Percentiles rank a stretch among this genome's conserved stretches.
Conservation (phyloP, 2,329 filamentous ascomycete genomes). For the Phoma herbarum region DNA sequence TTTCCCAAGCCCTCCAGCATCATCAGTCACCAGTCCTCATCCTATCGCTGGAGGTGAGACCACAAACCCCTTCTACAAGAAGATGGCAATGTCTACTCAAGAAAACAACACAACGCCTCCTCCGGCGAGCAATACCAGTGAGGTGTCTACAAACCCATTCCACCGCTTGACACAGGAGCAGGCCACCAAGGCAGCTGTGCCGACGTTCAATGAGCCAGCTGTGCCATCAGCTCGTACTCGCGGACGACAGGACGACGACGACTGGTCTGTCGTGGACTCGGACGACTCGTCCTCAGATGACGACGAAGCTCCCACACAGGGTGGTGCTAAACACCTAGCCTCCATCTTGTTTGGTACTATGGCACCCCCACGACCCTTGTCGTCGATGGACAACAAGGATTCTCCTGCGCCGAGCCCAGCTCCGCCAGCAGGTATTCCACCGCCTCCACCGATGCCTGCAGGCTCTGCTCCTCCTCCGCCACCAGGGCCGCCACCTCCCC, state of each 20-base stretch:
- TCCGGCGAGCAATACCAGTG: conserved; percentile 52
- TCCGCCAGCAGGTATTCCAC: conserved; percentile 55
- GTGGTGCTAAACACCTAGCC: conserved; percentile 89
- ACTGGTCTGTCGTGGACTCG: conserved; percentile 84
- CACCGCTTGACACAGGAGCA: conserved; percentile 79
- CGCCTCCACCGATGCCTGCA: conserved; percentile 62
- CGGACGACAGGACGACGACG: conserved; percentile 71
- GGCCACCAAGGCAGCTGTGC: conserved; percentile 57
- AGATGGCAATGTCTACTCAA: conserved; percentile 76
- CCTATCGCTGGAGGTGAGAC: conserved; percentile 74
- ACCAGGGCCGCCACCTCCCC: conserved; percentile 60
- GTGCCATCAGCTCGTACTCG: conserved; percentile 63
- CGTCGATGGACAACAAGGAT: conserved; percentile 77
- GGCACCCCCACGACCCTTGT: conserved; percentile 89
- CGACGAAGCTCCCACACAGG: conserved; percentile 79
- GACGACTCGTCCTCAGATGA: conserved; percentile 74
- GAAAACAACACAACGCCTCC: conserved; percentile 58
- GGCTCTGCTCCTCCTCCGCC: conserved; percentile 56
- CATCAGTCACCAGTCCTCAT: conserved; percentile 58
- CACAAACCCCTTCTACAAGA: conserved; percentile 94
- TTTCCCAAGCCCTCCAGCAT: conserved; percentile 57
- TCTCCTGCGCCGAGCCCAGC: conserved; percentile 55
- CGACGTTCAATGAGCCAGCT: conserved; percentile 55
- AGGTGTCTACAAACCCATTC: conserved; percentile 87
- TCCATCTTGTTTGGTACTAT: conserved; percentile 97